Evolutionary conservation across 2,329 filamentous ascomycete genomes (phyloP).

Genomic region (Fusarium sp.): DNA sequence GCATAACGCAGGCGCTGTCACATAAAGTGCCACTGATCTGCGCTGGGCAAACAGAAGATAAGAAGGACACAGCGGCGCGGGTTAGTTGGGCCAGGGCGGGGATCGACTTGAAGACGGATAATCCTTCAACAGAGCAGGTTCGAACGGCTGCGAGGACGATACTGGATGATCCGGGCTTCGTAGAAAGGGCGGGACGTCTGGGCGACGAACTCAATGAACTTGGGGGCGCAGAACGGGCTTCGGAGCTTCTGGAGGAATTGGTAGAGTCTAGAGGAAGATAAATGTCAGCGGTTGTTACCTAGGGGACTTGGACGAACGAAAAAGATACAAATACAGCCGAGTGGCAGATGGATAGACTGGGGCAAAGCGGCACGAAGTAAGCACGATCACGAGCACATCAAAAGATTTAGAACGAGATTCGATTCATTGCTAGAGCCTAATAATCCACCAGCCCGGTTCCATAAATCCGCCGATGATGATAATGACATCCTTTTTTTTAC

Average conservation of each 20-base stretch:
- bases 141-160: slow-evolving; percentile 42
- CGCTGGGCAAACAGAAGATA: slow-evolving; percentile 53
- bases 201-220: slow-evolving; percentile 46
- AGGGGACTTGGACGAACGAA: background rate
- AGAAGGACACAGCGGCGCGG: slow-evolving; percentile 52
- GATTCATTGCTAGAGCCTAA: background rate
- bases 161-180: slow-evolving; percentile 40
- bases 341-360: background rate
- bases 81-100: slow-evolving; percentile 49
- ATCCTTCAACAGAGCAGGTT: slow-evolving; percentile 45
- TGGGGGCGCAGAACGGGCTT: slow-evolving; percentile 44
- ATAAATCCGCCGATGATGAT: background rate
- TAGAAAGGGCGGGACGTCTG: slow-evolving; percentile 38
- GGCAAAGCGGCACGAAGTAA: background rate
- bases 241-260: slow-evolving; percentile 48
- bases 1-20: slow-evolving; percentile 52
- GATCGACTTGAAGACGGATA: slow-evolving; percentile 53
- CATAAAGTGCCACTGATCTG: slow-evolving; percentile 52
- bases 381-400: background rate
- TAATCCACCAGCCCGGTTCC: background rate
- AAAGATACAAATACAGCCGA: background rate
- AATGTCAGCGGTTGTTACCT: background rate
- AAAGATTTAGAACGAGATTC: background rate
- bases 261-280: background rate
- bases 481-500: background rate